Base-by-base conservation (phyloP, 2,329 filamentous ascomycete species). In the Ceratocystis cacaofunesta region DNA sequence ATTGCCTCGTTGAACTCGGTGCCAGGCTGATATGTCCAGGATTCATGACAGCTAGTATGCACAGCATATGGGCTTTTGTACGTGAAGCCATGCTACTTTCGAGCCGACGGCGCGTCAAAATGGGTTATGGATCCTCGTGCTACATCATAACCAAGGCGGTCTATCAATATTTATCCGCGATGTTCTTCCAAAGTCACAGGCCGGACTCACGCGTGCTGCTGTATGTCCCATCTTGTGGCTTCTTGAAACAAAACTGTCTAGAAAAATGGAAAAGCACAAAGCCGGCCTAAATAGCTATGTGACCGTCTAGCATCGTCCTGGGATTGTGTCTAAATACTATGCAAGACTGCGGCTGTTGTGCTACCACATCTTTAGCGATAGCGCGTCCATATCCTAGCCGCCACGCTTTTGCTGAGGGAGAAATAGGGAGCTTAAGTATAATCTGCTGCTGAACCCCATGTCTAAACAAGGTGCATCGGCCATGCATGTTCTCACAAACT, bases 351-450 rank as follows among this genome's bases (percentile, higher is more conserved):
- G 28, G 17, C 52, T 58, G 25, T 32, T 62, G 61, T 62, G 7
- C 12, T 30, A 62, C 61, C 19, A 30, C 41, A 44, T 22, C 17
- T 19, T 62, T 62, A 48, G 61, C 61, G 61, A 62, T 62, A 28
- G 43, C 61, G 43, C 46, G 46, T 62, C 7, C 28, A 30, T 30
- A 30, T 8, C 15, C 22, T 58, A 32, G 28, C 28, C 52, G 25
- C 28, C 32, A 30, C 52, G 8, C 44, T 19, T 52, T 36, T 52
- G 3, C 17, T 12, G 25, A 41, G 8, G 46, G 28, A 22, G 41
- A 15, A 28, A 25, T 22, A 22, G 30, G 32, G 10, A 7, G 25
- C 19, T 12, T 8, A 12, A n/a, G 57, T 8, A 19, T 15, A 19
- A 32, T 22, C 32, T 44, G 58, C 12, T 32, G 5, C 17, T 22